Percentiles rank a stretch among this genome's conserved stretches.
Conservation (phyloP, 1,284 basidiomycete species). For the Fomitopsis schrenkii region DNA sequence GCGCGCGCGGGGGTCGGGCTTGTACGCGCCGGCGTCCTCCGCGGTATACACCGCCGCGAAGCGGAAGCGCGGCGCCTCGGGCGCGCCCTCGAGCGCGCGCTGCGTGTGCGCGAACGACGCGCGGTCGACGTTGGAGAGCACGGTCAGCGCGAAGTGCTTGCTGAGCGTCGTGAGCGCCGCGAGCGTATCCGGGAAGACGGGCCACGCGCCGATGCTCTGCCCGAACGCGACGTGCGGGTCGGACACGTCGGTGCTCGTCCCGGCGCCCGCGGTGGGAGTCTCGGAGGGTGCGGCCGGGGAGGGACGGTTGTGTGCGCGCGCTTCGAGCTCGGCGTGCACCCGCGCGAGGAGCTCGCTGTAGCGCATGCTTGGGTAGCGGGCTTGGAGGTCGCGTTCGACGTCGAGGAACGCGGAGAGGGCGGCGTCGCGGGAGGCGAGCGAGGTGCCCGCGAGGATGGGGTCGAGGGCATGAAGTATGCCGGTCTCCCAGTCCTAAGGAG, state of each 20-base stretch:
- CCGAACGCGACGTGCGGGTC: constrained; percentile 11
- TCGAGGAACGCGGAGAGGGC: constrained; percentile 47
- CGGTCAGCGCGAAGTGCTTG: constrained; percentile 59
- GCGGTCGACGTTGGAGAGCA: constrained; percentile 73
- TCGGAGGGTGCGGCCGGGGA: constrained; percentile 8
- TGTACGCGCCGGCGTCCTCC: constrained; percentile 64
- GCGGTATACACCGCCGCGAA: constrained; percentile 67
- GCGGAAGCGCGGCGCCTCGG: constrained; percentile 39
- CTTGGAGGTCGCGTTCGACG: constrained; percentile 56
- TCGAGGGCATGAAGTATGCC: constrained; percentile 52
- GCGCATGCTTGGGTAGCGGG: constrained; percentile 50
- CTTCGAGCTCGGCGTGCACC: constrained; percentile 39
- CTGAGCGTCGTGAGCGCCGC: constrained; percentile 55
- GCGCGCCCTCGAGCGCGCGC: constrained; percentile 40
- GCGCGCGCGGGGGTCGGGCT: constrained; percentile 60
- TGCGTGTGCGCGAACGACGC: constrained; percentile 59
- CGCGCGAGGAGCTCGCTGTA: constrained; percentile 59
- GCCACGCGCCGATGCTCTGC: constrained; percentile 54
- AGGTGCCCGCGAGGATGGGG: constrained; percentile 45
- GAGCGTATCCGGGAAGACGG: constrained; percentile 62
- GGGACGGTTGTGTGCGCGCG: constrained; percentile 22
- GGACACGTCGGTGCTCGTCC: constrained; percentile 1
- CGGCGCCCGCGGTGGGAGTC: background rate
- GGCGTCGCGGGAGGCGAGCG: constrained; percentile 42
- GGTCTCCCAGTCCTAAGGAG: constrained; percentile 64